Conservation (phyloP, 495 filamentous ascomycete genomes). For the Neurospora sp. region DNA sequence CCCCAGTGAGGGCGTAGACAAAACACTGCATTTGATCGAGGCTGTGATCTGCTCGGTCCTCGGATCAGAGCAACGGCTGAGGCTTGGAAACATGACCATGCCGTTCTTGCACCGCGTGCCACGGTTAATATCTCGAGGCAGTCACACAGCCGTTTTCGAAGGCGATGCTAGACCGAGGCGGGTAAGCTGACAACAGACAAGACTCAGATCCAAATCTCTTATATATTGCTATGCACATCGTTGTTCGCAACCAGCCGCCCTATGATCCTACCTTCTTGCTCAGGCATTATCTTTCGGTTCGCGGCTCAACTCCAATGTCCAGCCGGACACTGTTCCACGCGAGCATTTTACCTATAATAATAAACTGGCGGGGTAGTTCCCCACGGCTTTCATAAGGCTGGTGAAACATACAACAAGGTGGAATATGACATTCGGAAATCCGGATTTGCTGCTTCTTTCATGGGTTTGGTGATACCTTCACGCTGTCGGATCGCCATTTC, state of each 20-base stretch:
- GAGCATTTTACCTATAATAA: not conserved
- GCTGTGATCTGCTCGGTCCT: not conserved
- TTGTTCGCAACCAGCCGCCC: not conserved
- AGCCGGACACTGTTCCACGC: not conserved
- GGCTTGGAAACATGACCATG: not conserved
- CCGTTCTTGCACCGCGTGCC: not conserved
- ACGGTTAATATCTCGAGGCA: not conserved
- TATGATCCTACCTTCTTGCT: not conserved
- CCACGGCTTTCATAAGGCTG: not conserved
- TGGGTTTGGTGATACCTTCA: not conserved
- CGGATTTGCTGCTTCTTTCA: not conserved
- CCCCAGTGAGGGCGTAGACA: not conserved
- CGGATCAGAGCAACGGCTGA: not conserved
- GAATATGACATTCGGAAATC: not conserved
- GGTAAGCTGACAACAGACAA: not conserved
- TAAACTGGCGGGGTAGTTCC: not conserved
- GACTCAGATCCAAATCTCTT: not conserved
- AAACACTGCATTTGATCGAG: not conserved
- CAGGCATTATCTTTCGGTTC: not conserved
- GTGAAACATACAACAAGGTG: not conserved
- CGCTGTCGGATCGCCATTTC: not conserved
- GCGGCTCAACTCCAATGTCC: not conserved
- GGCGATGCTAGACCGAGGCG: not conserved
- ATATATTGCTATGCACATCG: not conserved
- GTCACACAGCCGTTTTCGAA: not conserved